phyloP scores from a whole-genome alignment of 2,329 filamentous ascomycete species.

The Pleomassaria siparia region DNA sequence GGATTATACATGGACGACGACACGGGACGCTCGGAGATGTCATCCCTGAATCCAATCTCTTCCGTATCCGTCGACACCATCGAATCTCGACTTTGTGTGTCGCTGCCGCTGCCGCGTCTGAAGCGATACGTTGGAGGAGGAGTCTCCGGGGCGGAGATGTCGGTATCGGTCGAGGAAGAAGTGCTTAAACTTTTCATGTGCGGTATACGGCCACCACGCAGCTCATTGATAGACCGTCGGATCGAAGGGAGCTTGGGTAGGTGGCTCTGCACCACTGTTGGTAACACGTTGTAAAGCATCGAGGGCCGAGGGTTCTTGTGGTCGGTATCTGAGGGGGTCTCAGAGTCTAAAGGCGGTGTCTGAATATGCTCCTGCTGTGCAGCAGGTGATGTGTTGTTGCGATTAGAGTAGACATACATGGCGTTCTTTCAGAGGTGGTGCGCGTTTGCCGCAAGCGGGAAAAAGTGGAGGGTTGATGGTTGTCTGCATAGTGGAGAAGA shows the following conservation, averaged over 20 bases:
- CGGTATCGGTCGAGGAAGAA: conserved; percentile 18
- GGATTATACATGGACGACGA: conserved; percentile 26
- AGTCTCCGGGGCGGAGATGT: conserved; percentile 26
- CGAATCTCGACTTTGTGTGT: conserved; percentile 17
- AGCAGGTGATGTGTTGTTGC: conserved; percentile 1
- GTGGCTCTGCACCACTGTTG: conserved; percentile 54
- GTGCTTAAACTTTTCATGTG: conserved; percentile 18
- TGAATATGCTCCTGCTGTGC: background rate
- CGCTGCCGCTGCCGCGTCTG: conserved; percentile 23
- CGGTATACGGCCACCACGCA: conserved; percentile 21
- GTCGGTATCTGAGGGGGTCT: conserved; percentile 10
- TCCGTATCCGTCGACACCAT: conserved; percentile 18
- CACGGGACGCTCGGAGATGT: conserved; percentile 24
- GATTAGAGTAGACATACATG: background rate
- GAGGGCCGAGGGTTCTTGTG: conserved; percentile 35
- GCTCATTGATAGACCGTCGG: conserved; percentile 34
- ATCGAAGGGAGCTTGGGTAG: conserved; percentile 56
- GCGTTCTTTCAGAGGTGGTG: conserved; percentile 1
- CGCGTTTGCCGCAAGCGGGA: conserved; percentile 9
- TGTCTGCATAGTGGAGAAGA: background rate
- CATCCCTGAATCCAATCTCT: conserved; percentile 26
- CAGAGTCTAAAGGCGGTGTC: conserved; percentile 10
- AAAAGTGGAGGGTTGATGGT: background rate
- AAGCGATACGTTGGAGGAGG: conserved; percentile 43
- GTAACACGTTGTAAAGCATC: conserved; percentile 57